Conservation (phyloP, 805 yeast genomes). For the Candida qinlingensis region DNA sequence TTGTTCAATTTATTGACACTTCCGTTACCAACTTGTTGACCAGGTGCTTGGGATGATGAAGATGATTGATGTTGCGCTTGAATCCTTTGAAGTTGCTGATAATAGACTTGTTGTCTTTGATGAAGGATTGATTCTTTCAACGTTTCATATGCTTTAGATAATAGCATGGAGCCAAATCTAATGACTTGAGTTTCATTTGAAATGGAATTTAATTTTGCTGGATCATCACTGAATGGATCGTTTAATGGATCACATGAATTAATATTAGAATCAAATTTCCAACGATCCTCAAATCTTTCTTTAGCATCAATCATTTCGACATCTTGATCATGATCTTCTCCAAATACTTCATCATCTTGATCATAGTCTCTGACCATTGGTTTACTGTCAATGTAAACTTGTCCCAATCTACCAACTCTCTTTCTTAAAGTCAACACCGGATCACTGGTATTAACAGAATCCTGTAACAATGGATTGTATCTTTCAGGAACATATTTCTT, state of each 20-base stretch:
- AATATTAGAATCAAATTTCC: constrained; percentile 60
- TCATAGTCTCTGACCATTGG: constrained; percentile 40
- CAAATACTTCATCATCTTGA: neutral
- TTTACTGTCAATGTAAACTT: constrained; percentile 70
- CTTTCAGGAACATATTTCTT: constrained; percentile 29
- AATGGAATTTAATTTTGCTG: constrained; percentile 76
- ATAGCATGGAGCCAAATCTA: constrained; percentile 85
- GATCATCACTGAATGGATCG: constrained; percentile 65
- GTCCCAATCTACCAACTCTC: constrained; percentile 68
- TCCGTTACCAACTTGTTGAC: neutral
- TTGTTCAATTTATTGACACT: neutral
- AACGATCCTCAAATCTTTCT: constrained; percentile 52
- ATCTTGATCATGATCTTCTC: constrained; percentile 18
- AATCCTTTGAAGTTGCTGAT: constrained; percentile 26
- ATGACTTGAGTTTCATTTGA: constrained; percentile 84
- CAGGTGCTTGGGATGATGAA: neutral
- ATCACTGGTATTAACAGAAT: constrained; percentile 32
- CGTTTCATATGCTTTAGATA: constrained; percentile 80
- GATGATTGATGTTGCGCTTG: constrained; percentile 20
- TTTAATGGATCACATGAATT: constrained; percentile 31
- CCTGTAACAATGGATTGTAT: constrained; percentile 30
- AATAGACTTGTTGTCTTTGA: constrained; percentile 49
- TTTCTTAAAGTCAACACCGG: constrained; percentile 58
- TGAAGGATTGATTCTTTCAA: constrained; percentile 69
- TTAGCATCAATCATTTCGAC: constrained; percentile 31